These are phyloP conservation scores for Didymella pinodella DNA, from an alignment of 2,329 filamentous ascomycete species.

Conservation along the genomic window DNA sequence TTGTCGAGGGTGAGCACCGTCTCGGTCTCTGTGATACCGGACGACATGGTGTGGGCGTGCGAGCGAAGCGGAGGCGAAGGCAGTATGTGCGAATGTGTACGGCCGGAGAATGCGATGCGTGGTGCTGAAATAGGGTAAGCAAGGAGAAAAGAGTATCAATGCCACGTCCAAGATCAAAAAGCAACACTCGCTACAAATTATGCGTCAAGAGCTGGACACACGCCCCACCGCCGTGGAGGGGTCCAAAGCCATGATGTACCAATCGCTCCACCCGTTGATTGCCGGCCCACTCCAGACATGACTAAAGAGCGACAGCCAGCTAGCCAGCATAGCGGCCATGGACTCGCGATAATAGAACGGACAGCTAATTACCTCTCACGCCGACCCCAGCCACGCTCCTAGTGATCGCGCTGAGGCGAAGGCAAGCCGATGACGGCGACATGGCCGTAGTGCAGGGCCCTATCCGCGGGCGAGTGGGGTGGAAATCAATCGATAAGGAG, in stretches of 20 bases:
- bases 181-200: constrained; percentile 6
- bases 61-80: constrained; percentile 1
- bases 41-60: constrained; percentile 57
- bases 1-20: constrained; percentile 75
- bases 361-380: background rate
- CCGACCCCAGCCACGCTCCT: background rate
- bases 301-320: background rate
- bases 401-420: constrained; percentile 3
- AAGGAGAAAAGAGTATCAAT: background rate
- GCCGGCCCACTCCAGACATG: constrained; percentile 1
- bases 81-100: background rate
- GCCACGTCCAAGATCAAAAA: background rate
- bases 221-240: constrained; percentile 18
- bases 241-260: constrained; percentile 4
- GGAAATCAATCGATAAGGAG: constrained; percentile 2
- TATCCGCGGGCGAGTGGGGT: background rate
- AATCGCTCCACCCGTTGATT: background rate
- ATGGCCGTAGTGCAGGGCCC: constrained; percentile 24
- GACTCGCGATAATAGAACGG: constrained; percentile 5
- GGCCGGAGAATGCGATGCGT: background rate
- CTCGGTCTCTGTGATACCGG: constrained; percentile 37
- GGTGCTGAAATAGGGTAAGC: background rate
- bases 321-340: background rate
- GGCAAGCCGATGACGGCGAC: constrained; percentile 46
- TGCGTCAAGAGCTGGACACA: constrained; percentile 12